These are phyloP conservation scores for Apophysomyces sp. DNA, from an alignment of 371 early-diverging fungal species.

Conservation along the genomic window DNA sequence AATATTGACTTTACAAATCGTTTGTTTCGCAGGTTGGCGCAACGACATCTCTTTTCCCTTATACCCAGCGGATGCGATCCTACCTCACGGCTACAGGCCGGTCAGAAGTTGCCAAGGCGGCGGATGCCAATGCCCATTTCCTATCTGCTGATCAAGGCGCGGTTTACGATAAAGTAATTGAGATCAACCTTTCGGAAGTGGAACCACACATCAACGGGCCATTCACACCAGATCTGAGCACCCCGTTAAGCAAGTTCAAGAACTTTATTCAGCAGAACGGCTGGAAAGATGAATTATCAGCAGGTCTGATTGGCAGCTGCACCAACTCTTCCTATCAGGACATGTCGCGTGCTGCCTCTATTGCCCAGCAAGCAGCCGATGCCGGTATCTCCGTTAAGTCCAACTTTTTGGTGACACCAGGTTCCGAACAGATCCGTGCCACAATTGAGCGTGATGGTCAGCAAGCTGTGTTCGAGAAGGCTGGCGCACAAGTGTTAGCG, in stretches of 20 bases:
- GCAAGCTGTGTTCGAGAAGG: conserved; percentile 73
- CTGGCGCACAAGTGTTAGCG: conserved; percentile 86
- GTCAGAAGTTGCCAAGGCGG: conserved; percentile 67
- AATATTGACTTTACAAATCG: background rate
- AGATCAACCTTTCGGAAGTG: conserved; percentile 83
- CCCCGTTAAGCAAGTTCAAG: conserved; percentile 84
- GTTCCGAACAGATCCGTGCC: conserved; percentile 95
- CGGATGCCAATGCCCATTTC: conserved; percentile 55
- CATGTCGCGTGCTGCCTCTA: conserved; percentile 87
- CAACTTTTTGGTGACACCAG: conserved; percentile 91
- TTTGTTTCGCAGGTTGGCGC: conserved; percentile 68
- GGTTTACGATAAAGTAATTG: conserved; percentile 88
- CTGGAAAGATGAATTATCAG: conserved; percentile 87
- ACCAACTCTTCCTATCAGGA: conserved; percentile 97
- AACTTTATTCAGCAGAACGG: conserved; percentile 74
- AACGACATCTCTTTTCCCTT: conserved; percentile 92
- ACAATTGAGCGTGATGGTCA: conserved; percentile 95
- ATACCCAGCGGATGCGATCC: conserved; percentile 71
- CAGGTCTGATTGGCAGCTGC: conserved; percentile 92
- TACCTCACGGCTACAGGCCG: conserved; percentile 84
- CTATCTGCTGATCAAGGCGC: conserved; percentile 52
- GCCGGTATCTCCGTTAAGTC: conserved; percentile 82
- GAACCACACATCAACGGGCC: conserved; percentile 98
- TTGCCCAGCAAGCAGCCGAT: conserved; percentile 81
- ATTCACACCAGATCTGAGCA: conserved; percentile 94